A percentile compares a stretch with the other conserved stretches of the same genome.
phyloP scores from a whole-genome alignment of 83 land plant species.

The Thuja plicata region DNA sequence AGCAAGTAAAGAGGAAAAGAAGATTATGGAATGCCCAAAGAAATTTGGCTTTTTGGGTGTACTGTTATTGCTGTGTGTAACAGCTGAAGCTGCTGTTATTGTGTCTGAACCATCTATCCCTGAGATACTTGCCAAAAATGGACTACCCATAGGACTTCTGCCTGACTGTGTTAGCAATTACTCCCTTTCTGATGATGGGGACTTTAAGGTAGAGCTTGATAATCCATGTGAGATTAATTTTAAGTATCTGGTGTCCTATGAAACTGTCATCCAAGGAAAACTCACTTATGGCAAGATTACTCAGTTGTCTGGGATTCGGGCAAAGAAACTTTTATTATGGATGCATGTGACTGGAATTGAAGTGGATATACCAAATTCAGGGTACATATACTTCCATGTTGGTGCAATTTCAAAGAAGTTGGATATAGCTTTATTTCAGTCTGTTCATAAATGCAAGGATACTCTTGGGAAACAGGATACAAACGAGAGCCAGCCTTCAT shows the following conservation, averaged over 20 bases:
- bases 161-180: conserved; percentile 54
- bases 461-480: not conserved
- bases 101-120: conserved; percentile 22
- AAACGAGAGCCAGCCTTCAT: not conserved
- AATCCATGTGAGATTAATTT: conserved; percentile 58
- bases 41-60: not conserved
- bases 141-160: conserved; percentile 68
- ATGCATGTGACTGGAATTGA: conserved; percentile 59
- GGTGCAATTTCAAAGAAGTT: conserved; percentile 66
- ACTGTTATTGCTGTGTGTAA: not conserved
- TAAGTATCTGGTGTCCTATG: conserved; percentile 70
- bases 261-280: conserved; percentile 42
- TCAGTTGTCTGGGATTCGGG: conserved; percentile 65
- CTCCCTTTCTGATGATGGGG: conserved; percentile 54
- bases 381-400: conserved; percentile 69
- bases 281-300: conserved; percentile 53
- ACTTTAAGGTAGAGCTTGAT: conserved; percentile 47
- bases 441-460: conserved; percentile 44
- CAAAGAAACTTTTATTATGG: conserved; percentile 63
- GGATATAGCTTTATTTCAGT: conserved; percentile 44
- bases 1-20: not conserved
- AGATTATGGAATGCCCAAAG: not conserved
- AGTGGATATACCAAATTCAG: conserved; percentile 67
- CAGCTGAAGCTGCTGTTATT: not conserved
- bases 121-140: conserved; percentile 50